A percentile compares a stretch with the other conserved stretches of the same genome.
Conservation (phyloP, 1,284 basidiomycete genomes). For the Puccinia horiana region DNA sequence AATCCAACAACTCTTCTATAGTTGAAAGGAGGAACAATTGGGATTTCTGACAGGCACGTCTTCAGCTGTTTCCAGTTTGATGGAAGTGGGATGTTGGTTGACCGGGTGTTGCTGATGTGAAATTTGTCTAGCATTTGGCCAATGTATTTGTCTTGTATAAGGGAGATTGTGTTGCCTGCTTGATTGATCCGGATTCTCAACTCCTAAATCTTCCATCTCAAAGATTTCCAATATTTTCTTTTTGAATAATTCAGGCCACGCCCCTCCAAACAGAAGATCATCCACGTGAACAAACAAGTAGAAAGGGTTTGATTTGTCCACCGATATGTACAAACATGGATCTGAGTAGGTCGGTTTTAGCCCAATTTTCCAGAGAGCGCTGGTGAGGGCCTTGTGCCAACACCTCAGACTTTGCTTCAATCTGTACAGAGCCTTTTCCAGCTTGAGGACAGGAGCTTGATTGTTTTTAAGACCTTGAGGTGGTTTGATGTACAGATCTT, state of each 20-base stretch:
- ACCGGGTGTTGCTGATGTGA: neutral
- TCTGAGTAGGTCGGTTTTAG: neutral
- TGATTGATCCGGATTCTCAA: neutral
- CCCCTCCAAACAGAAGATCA: neutral
- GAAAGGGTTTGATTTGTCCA: neutral
- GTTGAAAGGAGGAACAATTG: neutral
- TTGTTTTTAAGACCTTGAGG: too few relatives aligned
- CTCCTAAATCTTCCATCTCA: neutral
- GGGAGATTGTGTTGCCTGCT: neutral
- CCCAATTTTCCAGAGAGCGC: neutral
- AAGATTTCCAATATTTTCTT: neutral
- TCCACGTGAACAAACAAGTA: constrained; percentile 8
- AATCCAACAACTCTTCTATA: neutral
- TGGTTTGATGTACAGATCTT: too few relatives aligned
- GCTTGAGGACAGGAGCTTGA: too few relatives aligned
- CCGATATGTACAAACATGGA: neutral
- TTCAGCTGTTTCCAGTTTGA: neutral
- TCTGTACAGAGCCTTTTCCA: too few relatives aligned
- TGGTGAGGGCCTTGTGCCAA: neutral
- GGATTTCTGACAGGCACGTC: neutral
- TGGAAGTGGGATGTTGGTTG: neutral
- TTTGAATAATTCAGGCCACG: neutral
- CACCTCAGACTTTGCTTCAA: neutral
- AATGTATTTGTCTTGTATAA: constrained; percentile 17
- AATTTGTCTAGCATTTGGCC: neutral